Evolutionary conservation across 139 green algal species (phyloP), one percentile per base, ranked within the genome.

Genomic region (Desmodesmus armatus): DNA sequence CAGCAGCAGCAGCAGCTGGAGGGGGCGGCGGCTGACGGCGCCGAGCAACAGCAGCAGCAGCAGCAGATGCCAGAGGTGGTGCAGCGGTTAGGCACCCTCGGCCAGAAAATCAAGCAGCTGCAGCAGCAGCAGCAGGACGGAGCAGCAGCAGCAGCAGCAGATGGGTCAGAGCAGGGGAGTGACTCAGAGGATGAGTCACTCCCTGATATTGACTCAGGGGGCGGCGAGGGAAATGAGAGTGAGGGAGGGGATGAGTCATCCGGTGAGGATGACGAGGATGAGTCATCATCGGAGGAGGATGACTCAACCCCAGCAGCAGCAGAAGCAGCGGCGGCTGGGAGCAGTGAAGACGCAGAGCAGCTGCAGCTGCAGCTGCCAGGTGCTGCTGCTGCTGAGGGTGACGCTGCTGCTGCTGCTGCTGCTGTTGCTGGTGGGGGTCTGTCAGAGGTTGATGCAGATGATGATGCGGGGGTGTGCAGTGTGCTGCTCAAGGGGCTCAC

Each of bases 401-500:
- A 41, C 44, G 77, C 70, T 73, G 70, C 31, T 29, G 33, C 41
- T 33, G 31, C 55, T 43, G 43, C 49, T 47, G 49, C 71, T 67
- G 83, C 44, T 17, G 87, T 67, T 39, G 83, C 86, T 31, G 93
- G 88, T 2, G 94, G 92, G n/a, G 95, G 94, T 11, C 91, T 93
- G 2, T 65, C 89, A 17, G 87, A 83, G 3, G 88, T 95, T 43
- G 89, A 93, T 35, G 74, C 86, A 1, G 85, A 94, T 19, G 93
- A 96, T 66, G 95, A 98, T n/a, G 92, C 87, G 1, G 88, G 80
- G 0, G 53, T 97, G 66, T 98, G 96, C 81, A 88, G 80, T 17
- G 69, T 74, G 25, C 89, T 99, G 62, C 99, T 99, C 82, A 85
- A 89, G n/a, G 96, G 27, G 77, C 98, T 49, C 60, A 90, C 97